A percentile compares a stretch with the other conserved stretches of the same genome.
phyloP scores from a whole-genome alignment of 1,284 basidiomycete genomes.

The Phlebopus sp. region DNA sequence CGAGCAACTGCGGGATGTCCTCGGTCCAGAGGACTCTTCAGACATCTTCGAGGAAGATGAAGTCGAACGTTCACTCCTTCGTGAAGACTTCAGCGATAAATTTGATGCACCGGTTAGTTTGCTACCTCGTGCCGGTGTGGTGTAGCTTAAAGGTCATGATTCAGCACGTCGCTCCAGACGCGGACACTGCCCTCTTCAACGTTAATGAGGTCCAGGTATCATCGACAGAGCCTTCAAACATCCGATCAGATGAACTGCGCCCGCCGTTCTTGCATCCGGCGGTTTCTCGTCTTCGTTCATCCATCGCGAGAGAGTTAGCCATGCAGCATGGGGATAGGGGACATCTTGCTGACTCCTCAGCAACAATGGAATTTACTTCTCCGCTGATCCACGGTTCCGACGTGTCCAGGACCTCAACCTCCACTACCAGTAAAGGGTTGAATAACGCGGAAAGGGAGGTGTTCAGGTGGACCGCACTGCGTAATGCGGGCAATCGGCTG shows the following conservation, averaged over 20 bases:
- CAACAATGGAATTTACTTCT: constrained; percentile 45
- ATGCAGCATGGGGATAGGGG: constrained; percentile 47
- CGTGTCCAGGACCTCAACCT: constrained; percentile 66
- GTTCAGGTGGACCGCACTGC: constrained; percentile 79
- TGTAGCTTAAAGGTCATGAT: constrained; percentile 17
- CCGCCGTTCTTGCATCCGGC: constrained; percentile 70
- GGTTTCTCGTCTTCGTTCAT: constrained; percentile 80
- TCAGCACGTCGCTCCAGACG: constrained; percentile 39
- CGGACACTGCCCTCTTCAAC: constrained; percentile 41
- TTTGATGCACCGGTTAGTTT: constrained; percentile 41
- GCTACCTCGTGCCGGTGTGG: constrained; percentile 11
- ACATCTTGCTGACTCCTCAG: constrained; percentile 41
- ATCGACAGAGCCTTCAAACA: constrained; percentile 36
- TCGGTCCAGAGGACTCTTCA: constrained; percentile 61
- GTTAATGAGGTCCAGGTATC: constrained; percentile 32
- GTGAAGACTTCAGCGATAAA: constrained; percentile 32
- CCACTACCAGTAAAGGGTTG: constrained; percentile 24
- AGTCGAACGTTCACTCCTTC: constrained; percentile 44
- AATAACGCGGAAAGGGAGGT: constrained; percentile 49
- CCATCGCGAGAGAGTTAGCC: constrained; percentile 52
- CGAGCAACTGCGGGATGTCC: constrained; percentile 68
- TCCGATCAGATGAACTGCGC: constrained; percentile 34
- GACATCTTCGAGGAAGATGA: constrained; percentile 49
- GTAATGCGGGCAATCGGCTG: constrained; percentile 51
- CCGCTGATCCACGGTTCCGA: constrained; percentile 68